phyloP scores from a whole-genome alignment of 1,139 yeast species.

The Debaryomycetaceae sp. region DNA sequence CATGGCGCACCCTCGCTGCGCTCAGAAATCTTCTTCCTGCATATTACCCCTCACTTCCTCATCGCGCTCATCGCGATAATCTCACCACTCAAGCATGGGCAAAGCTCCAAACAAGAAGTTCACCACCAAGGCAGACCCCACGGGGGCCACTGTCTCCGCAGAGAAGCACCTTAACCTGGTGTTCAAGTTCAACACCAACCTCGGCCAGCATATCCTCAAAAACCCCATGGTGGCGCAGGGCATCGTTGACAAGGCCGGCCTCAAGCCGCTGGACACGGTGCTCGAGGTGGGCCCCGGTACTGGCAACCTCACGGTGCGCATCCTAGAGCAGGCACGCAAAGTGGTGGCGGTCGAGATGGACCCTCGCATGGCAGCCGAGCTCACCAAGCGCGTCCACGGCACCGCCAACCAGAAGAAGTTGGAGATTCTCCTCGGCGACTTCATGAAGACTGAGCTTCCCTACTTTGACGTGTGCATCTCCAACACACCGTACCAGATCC shows the following conservation, averaged over 20 bases:
- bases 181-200: slow-evolving; percentile 91
- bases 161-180: slow-evolving; percentile 75
- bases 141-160: slow-evolving; percentile 53
- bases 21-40: no score
- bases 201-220: slow-evolving; percentile 95
- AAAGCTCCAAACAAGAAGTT: slow-evolving; percentile 55
- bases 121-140: slow-evolving; percentile 35
- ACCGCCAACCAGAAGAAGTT: slow-evolving; percentile 88
- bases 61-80: no score
- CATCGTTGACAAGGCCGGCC: slow-evolving; percentile 92
- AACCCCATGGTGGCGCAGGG: slow-evolving; percentile 98
- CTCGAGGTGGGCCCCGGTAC: slow-evolving; percentile 99
- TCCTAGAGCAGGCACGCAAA: slow-evolving; percentile 84
- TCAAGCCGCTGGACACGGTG: slow-evolving; percentile 88
- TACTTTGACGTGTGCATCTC: slow-evolving; percentile 95
- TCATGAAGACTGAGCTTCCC: slow-evolving; percentile 92
- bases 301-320: slow-evolving; percentile 92
- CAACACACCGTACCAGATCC: slow-evolving; percentile 95
- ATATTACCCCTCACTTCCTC: no score
- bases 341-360: slow-evolving; percentile 98
- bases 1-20: no score
- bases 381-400: slow-evolving; percentile 96
- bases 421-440: slow-evolving; percentile 90
- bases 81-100: slow-evolving; percentile 32
- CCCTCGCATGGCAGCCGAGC: slow-evolving; percentile 98